Conservation (phyloP, 225 moss, liverwort and hornwort genomes). For the Pleurozium schreberi region DNA sequence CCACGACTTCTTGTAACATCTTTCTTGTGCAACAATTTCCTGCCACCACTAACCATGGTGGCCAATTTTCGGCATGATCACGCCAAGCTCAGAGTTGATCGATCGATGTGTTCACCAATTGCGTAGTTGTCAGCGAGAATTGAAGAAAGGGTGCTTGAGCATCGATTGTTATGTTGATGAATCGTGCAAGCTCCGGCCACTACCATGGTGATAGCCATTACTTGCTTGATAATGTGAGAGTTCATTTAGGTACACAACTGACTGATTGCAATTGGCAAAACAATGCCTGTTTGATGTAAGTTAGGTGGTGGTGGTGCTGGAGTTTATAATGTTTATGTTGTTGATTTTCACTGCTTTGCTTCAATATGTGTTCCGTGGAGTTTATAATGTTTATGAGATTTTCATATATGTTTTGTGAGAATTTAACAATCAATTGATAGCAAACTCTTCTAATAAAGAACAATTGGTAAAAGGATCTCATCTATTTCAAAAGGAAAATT, state of each 20-base stretch:
- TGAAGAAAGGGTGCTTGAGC: background rate
- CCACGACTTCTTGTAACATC: background rate
- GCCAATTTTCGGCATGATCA: background rate
- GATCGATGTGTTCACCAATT: background rate
- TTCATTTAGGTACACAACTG: background rate
- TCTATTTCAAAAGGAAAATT: too few relatives aligned
- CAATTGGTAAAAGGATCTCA: too few relatives aligned
- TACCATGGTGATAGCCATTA: background rate
- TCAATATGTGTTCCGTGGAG: background rate
- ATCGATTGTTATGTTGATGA: background rate
- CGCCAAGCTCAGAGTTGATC: background rate
- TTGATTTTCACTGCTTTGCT: background rate
- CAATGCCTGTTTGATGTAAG: background rate
- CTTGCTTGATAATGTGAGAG: background rate
- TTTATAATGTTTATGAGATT: too few relatives aligned
- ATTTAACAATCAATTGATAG: too few relatives aligned
- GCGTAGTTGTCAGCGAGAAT: background rate
- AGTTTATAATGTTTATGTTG: background rate
- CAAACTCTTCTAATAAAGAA: too few relatives aligned
- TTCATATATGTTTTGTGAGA: too few relatives aligned
- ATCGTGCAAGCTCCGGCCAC: background rate
- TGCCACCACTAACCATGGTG: background rate
- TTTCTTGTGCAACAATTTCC: background rate
- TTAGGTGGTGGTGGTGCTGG: background rate
- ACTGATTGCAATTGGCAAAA: background rate